These are phyloP conservation scores for Pestalotiopsis sp. DNA, from an alignment of 2,329 filamentous ascomycete genomes.

Conservation along the genomic window DNA sequence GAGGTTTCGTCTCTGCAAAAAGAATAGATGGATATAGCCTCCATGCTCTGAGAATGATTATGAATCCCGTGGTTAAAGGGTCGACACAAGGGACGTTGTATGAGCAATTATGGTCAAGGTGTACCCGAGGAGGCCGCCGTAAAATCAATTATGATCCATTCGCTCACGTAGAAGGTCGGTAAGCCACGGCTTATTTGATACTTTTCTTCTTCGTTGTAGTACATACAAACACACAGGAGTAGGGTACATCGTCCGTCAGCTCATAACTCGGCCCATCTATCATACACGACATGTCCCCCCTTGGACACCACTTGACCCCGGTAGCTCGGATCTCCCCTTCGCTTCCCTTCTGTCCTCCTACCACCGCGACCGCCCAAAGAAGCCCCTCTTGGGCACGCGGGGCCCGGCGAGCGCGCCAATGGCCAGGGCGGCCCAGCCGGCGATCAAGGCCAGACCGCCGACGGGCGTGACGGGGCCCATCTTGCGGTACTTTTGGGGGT, in stretches of 20 bases:
- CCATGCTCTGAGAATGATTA: not conserved
- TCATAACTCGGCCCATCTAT: too few relatives aligned
- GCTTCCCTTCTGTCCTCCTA: not conserved
- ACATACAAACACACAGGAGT: not conserved
- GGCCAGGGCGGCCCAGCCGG: constrained; percentile 58
- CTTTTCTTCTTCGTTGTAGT: too few relatives aligned
- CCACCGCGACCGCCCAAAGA: too few relatives aligned
- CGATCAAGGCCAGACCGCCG: constrained; percentile 66
- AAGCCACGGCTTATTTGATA: too few relatives aligned
- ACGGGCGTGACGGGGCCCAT: constrained; percentile 68
- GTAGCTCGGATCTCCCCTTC: not conserved
- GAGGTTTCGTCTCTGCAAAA: too few relatives aligned
- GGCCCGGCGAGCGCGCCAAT: constrained; percentile 19
- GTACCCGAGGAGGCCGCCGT: too few relatives aligned
- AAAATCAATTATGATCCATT: too few relatives aligned
- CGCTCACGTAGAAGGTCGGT: too few relatives aligned
- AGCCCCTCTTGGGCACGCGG: not conserved
- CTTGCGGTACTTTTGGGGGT: constrained; percentile 61
- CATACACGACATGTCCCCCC: not conserved
- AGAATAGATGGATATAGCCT: not conserved
- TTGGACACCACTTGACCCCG: not conserved
- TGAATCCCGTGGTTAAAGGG: not conserved
- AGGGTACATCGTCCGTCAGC: not conserved
- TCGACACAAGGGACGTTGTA: too few relatives aligned
- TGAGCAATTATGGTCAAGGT: too few relatives aligned